A percentile compares a stretch with the other conserved stretches of the same genome.
phyloP scores from a whole-genome alignment of 2,329 filamentous ascomycete species.

The Pleoardoris graminearum region DNA sequence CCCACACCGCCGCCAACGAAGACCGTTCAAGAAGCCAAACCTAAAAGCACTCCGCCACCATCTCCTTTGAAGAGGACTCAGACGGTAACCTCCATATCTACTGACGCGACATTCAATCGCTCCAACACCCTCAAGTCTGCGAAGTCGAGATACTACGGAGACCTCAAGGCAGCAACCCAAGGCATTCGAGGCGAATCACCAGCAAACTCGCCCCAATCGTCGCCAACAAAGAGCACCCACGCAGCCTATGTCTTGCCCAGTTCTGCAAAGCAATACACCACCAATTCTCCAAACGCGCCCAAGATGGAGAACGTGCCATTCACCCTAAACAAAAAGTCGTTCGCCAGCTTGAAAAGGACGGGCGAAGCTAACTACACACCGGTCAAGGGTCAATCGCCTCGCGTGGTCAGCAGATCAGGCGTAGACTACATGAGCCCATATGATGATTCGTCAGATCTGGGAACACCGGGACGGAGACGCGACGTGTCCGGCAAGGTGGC shows the following conservation, averaged over 20 bases:
- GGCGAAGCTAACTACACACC: slow-evolving; percentile 37
- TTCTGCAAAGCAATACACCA: slow-evolving; percentile 37
- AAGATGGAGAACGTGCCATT: slow-evolving; percentile 27
- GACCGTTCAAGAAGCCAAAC: slow-evolving; percentile 15
- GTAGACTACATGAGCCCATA: slow-evolving; percentile 50
- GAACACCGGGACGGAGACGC: slow-evolving; percentile 31
- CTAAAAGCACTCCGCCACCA: slow-evolving; percentile 18
- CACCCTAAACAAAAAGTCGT: slow-evolving; percentile 38
- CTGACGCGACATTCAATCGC: slow-evolving; percentile 34
- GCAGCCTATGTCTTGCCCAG: slow-evolving; percentile 30
- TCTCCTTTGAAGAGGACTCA: slow-evolving; percentile 28
- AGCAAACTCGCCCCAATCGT: slow-evolving; percentile 26
- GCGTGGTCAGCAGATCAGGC: slow-evolving; percentile 53
- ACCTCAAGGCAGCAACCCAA: slow-evolving; percentile 49
- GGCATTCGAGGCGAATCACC: slow-evolving; percentile 39
- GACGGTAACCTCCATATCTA: slow-evolving; percentile 34
- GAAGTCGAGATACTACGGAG: slow-evolving; percentile 52
- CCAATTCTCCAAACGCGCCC: slow-evolving; percentile 25
- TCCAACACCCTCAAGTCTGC: slow-evolving; percentile 36
- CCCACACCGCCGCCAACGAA: slow-evolving; percentile 45
- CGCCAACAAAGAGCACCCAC: slow-evolving; percentile 27
- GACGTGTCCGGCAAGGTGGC: slow-evolving; percentile 74
- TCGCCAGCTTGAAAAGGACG: slow-evolving; percentile 36
- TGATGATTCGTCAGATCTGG: slow-evolving; percentile 38
- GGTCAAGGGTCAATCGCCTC: slow-evolving; percentile 39